Conservation (phyloP, 257 asterid species). For the Forsythia viridissima region DNA sequence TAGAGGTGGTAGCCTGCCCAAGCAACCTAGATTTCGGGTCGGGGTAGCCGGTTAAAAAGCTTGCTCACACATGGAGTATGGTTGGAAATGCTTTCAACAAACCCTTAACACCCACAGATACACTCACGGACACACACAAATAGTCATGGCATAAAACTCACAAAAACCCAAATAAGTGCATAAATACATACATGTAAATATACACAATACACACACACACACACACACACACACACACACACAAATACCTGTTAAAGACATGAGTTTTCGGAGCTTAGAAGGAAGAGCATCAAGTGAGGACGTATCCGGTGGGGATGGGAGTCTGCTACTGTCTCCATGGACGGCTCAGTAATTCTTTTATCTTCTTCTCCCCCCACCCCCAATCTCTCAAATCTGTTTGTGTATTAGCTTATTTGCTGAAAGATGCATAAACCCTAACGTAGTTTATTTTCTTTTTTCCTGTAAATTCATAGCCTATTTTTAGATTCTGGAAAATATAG, state of each 20-base stretch:
- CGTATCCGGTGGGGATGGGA: conserved; percentile 80
- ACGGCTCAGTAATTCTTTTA: conserved; percentile 81
- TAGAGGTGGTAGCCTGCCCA: no score
- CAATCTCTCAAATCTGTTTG: conserved; percentile 50
- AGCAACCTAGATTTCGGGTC: no score
- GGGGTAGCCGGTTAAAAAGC: no score
- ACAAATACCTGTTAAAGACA: conserved; percentile 52
- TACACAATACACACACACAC: background rate
- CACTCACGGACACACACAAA: background rate
- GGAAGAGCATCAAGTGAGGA: conserved; percentile 74
- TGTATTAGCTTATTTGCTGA: no score
- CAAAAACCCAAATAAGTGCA: background rate
- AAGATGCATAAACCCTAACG: no score
- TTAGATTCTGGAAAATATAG: no score
- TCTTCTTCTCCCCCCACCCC: conserved; percentile 70
- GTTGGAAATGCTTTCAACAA: no score
- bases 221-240: no score
- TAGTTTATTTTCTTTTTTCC: no score
- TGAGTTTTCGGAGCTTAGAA: conserved; percentile 70
- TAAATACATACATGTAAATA: background rate
- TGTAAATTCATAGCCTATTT: no score
- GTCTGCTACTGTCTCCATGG: conserved; percentile 64
- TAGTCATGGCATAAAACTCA: background rate
- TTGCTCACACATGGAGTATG: no score
- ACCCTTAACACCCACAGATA: no score